Conservation (phyloP, 768 basidiomycete genomes). For the Psilocybe tampanensis region DNA sequence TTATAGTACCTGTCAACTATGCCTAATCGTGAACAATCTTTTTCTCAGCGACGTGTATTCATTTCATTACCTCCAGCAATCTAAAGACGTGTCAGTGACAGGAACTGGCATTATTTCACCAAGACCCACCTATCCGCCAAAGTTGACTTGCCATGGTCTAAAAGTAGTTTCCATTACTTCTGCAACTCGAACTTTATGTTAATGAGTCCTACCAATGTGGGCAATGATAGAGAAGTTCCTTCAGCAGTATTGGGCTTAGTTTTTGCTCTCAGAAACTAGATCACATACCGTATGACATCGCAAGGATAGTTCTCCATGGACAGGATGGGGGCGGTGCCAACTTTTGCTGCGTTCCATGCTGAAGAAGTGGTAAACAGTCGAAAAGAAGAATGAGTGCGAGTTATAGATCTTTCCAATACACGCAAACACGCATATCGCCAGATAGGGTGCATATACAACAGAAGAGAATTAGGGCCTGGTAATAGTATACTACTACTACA, state of each 20-base stretch:
- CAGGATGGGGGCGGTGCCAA: constrained; percentile 19
- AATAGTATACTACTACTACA: no score
- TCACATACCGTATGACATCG: constrained; percentile 63
- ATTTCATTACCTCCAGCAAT: constrained; percentile 63
- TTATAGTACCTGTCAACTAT: constrained; percentile 88
- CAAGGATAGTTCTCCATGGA: constrained; percentile 66
- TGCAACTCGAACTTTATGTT: background rate
- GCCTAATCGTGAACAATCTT: constrained; percentile 13
- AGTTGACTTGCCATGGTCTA: constrained; percentile 96
- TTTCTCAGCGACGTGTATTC: constrained; percentile 1
- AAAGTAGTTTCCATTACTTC: background rate
- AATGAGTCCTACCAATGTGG: constrained; percentile 69
- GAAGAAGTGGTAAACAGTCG: constrained; percentile 21
- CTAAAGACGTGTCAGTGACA: constrained; percentile 34
- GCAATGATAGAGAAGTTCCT: constrained; percentile 97
- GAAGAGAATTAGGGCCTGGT: background rate
- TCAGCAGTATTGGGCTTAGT: constrained; percentile 1
- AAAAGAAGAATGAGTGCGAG: background rate
- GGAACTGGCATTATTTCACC: background rate
- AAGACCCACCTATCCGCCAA: constrained; percentile 76
- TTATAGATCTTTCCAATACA: constrained; percentile 22
- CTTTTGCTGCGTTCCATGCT: constrained; percentile 29
- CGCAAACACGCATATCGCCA: constrained; percentile 30
- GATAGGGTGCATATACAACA: constrained; percentile 27
- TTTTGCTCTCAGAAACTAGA: background rate